phyloP scores from a whole-genome alignment of 164 flowering plant genomes.

The Liriodendron chinense region DNA sequence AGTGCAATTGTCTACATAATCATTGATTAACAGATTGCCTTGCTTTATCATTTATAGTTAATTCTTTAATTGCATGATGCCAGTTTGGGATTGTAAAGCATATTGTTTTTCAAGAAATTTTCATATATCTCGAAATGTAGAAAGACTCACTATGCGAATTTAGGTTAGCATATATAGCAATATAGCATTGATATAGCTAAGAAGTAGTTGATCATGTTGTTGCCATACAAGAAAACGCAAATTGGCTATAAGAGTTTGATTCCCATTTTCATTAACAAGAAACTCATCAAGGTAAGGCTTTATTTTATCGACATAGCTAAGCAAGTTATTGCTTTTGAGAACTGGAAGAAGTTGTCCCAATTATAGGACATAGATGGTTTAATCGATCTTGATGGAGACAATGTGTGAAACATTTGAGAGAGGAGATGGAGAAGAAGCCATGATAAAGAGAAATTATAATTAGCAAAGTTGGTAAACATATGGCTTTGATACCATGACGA shows the following conservation, averaged over 20 bases:
- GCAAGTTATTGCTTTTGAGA: no score
- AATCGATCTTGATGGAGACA: no score
- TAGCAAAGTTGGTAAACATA: no score
- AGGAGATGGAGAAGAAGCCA: no score
- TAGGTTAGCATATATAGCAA: background rate
- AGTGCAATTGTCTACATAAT: background rate
- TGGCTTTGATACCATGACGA: no score
- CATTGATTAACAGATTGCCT: background rate
- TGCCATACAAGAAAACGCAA: background rate
- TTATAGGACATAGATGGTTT: no score
- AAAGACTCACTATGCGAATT: background rate
- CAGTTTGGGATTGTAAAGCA: background rate
- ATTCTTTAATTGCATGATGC: background rate
- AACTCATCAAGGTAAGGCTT: background rate
- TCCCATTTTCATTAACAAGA: background rate
- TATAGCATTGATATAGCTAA: background rate
- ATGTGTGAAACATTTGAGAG: no score
- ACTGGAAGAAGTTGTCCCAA: no score
- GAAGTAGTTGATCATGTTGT: background rate
- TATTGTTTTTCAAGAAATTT: background rate
- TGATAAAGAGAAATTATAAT: no score
- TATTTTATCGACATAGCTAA: no score
- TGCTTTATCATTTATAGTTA: background rate
- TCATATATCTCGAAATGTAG: background rate
- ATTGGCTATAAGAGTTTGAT: background rate